Evolutionary conservation across 1,284 basidiomycete genomes (phyloP).

Genomic region (Psilocybe mexicana): DNA sequence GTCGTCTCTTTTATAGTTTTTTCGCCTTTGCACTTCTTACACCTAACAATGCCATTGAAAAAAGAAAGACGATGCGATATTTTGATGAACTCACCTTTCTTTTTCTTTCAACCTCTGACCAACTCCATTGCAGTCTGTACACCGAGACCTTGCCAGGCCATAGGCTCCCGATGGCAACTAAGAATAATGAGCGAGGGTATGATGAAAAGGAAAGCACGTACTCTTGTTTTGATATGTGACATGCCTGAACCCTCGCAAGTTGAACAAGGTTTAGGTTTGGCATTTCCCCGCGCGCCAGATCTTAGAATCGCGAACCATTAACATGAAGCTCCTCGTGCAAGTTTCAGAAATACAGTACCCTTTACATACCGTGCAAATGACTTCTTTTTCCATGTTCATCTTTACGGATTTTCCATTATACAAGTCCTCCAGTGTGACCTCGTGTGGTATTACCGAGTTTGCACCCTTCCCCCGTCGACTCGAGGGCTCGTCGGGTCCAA

Average conservation of each 20-base stretch:
- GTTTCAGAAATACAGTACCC: conserved; percentile 51
- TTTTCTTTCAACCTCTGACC: conserved; percentile 87
- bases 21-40: conserved; percentile 94
- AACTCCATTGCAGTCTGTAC: conserved; percentile 78
- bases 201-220: conserved; percentile 26
- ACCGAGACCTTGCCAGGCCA: conserved; percentile 57
- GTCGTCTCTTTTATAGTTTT: conserved; percentile 88
- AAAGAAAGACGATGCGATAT: neutral
- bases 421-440: conserved; percentile 89
- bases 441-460: conserved; percentile 79
- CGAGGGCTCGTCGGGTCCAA: conserved; percentile 42
- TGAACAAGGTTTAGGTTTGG: conserved; percentile 80
- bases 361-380: conserved; percentile 78
- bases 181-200: neutral
- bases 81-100: conserved; percentile 60
- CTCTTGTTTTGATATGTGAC: conserved; percentile 63
- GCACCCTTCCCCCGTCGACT: conserved; percentile 55
- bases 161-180: conserved; percentile 53
- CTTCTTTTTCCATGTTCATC: conserved; percentile 87
- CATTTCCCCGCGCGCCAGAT: conserved; percentile 77
- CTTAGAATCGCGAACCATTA: conserved; percentile 38
- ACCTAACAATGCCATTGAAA: conserved; percentile 47
- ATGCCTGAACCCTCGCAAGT: conserved; percentile 86
- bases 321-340: neutral
- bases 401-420: conserved; percentile 91